Evolutionary conservation across 345 rosid species (phyloP).

Genomic region (Salix viminalis): DNA sequence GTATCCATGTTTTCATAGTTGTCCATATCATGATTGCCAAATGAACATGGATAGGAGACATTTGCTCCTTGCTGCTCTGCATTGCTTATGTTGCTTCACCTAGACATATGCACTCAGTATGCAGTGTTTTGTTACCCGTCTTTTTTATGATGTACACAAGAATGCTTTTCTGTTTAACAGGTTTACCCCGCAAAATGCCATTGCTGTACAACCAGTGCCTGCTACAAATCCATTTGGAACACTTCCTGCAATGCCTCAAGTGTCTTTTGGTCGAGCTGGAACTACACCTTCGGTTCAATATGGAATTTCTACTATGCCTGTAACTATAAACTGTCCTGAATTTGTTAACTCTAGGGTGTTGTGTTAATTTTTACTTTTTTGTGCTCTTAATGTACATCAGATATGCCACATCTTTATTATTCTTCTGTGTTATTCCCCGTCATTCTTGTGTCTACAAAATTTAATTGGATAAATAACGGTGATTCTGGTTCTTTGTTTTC

Average conservation of each 20-base stretch:
- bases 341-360: not conserved
- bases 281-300: slow-evolving; percentile 72
- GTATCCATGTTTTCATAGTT: not conserved
- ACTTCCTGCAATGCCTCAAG: slow-evolving; percentile 85
- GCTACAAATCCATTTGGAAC: slow-evolving; percentile 81
- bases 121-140: not conserved
- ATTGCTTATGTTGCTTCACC: not conserved
- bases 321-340: slow-evolving; percentile 29
- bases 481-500: not conserved
- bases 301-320: slow-evolving; percentile 89
- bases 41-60: not conserved
- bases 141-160: not conserved
- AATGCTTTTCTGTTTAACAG: slow-evolving; percentile 33
- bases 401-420: not conserved
- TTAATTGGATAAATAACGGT: not conserved
- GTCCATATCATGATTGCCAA: slow-evolving; percentile 1
- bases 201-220: slow-evolving; percentile 46
- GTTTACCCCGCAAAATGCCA: slow-evolving; percentile 43
- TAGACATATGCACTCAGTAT: not conserved
- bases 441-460: not conserved
- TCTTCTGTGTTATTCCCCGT: not conserved
- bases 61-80: not conserved
- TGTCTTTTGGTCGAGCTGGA: slow-evolving; percentile 77
- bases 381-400: not conserved
- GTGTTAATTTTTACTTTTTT: not conserved